Conservation (phyloP, 768 basidiomycete species). For the Panaeolus papilionaceus region DNA sequence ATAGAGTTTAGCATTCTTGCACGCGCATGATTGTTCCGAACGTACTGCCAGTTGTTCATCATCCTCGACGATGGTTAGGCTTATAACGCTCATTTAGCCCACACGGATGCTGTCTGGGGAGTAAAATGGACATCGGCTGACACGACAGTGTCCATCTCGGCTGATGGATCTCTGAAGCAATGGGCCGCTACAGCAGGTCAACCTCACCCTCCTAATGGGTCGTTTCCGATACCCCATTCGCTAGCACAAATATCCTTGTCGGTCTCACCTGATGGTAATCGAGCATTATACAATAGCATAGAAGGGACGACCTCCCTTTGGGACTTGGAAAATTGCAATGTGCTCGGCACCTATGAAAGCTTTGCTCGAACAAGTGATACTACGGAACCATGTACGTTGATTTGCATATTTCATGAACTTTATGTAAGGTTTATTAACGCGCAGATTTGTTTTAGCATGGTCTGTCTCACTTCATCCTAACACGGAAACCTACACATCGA, state of each 20-base stretch:
- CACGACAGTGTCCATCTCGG: slow-evolving; percentile 71
- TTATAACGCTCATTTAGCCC: slow-evolving; percentile 58
- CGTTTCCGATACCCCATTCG: slow-evolving; percentile 72
- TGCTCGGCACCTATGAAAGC: slow-evolving; percentile 75
- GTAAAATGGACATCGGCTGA: slow-evolving; percentile 74
- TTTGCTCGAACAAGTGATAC: slow-evolving; percentile 64
- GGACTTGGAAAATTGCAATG: slow-evolving; percentile 67
- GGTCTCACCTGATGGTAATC: slow-evolving; percentile 65
- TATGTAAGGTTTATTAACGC: not conserved
- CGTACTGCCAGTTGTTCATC: slow-evolving; percentile 54
- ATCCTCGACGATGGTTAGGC: slow-evolving; percentile 31
- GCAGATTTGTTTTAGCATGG: slow-evolving; percentile 62
- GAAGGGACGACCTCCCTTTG: slow-evolving; percentile 84
- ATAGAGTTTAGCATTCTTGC: slow-evolving; percentile 77
- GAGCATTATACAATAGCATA: slow-evolving; percentile 79
- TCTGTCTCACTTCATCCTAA: slow-evolving; percentile 82
- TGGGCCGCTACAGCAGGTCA: slow-evolving; percentile 75
- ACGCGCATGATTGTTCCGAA: slow-evolving; percentile 79
- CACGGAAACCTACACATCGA: slow-evolving; percentile 75
- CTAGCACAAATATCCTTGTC: slow-evolving; percentile 87
- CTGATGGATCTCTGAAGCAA: slow-evolving; percentile 78
- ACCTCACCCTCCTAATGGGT: slow-evolving; percentile 53
- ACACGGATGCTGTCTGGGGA: slow-evolving; percentile 82
- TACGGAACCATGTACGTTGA: slow-evolving; percentile 71
- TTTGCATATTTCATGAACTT: slow-evolving; percentile 19